These are phyloP conservation scores for Ajuga chamaepitys DNA, from an alignment of 257 asterid genomes.

Conservation along the genomic window DNA sequence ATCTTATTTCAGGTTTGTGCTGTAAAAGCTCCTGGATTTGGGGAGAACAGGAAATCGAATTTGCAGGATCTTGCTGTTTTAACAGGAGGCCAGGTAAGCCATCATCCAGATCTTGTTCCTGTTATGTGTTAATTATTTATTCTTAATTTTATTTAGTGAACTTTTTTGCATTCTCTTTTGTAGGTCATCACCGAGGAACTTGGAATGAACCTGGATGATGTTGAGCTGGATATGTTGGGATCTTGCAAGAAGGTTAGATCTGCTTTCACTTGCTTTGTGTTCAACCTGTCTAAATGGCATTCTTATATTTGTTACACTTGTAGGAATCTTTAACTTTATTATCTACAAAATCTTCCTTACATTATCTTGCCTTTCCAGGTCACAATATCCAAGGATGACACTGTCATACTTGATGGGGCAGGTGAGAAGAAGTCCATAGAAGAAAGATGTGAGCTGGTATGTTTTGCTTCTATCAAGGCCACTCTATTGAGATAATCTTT, in stretches of 20 bases:
- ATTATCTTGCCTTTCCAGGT: constrained; percentile 35
- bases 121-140: too few species aligned
- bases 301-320: too few species aligned
- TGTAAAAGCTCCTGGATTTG: constrained; percentile 92
- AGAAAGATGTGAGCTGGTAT: constrained; percentile 88
- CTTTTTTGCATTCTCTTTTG: not conserved
- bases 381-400: constrained; percentile 83
- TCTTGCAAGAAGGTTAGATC: constrained; percentile 76
- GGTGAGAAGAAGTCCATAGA: constrained; percentile 81
- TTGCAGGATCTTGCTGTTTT: constrained; percentile 83
- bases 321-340: not conserved
- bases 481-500: not conserved
- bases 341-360: too few species aligned
- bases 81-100: constrained; percentile 79
- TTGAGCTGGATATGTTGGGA: constrained; percentile 81
- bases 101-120: not conserved
- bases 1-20: constrained; percentile 65
- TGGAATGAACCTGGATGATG: constrained; percentile 73
- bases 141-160: too few species aligned
- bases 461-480: not conserved
- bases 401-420: constrained; percentile 85
- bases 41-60: constrained; percentile 78
- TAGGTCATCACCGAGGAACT: constrained; percentile 95
- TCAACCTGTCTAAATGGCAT: not conserved
- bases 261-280: not conserved